Evolutionary conservation across 1,284 basidiomycete species (phyloP), one percentile per base, ranked within the genome.

Genomic region (Ceratobasidium sp.): DNA sequence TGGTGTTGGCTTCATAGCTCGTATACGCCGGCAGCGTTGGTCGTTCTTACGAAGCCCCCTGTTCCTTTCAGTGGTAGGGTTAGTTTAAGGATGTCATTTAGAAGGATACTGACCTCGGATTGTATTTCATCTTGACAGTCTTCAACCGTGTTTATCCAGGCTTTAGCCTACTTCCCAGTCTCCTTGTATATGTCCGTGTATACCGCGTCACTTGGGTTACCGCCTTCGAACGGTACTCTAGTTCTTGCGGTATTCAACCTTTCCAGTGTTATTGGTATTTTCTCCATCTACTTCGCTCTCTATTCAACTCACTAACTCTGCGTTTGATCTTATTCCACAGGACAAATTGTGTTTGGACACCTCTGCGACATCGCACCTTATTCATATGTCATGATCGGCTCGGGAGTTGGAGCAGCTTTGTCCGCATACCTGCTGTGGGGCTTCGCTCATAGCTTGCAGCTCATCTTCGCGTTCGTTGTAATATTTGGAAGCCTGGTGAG

Each of bases 181-280:
- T 79, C 79, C 3, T 54, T 79, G 26, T 79, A 80, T 50, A 79
- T 80, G 38, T 68, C 79, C 7, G 71, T 78, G 3, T 80, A 80
- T 54, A 75, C 79, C n/a, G 59, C 78, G 2, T 70, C 78, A 3
- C 42, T 79, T 28, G 78, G 79, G 0, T 52, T 78, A 9, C 56
- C 71, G 4, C 26, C 65, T 9, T 46, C 73, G 0, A 20, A 67
- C n/a, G 78, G 79, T 15, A 77, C 78, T 13, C 20, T 74, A 1
- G 76, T 71, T 23, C 54, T 80, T n/a, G 68, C 74, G 40, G 74
- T 79, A 5, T 80, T 80, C 78, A 77, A 80, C 59, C 26, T 79
- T 12, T 44, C 67, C 20, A 74, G 74, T 52, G 52, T 77, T 9
- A 64, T 67, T 17, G 78, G 78, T 77, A 59, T 12, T 57, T 28